phyloP scores from a whole-genome alignment of 306 rosid genomes.

The Pueraria montana region DNA sequence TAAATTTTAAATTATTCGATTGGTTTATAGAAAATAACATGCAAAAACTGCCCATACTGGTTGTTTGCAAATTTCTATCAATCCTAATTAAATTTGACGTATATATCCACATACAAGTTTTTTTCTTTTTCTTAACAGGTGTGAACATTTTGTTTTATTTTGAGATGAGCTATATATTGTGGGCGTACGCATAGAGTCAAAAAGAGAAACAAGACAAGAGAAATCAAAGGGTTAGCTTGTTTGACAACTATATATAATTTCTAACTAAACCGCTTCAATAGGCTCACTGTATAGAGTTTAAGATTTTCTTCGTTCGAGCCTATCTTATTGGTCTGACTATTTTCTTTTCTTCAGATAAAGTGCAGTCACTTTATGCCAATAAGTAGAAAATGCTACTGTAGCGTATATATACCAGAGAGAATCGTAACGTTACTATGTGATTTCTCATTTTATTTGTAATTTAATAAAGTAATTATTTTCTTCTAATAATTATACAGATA shows the following conservation, averaged over 20 bases:
- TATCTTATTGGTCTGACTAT: constrained; percentile 8
- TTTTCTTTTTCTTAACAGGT: not conserved
- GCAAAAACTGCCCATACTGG: not conserved
- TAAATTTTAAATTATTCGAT: not conserved
- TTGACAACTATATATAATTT: constrained; percentile 43
- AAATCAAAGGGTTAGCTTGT: constrained; percentile 39
- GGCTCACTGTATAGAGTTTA: constrained; percentile 14
- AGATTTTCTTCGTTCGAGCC: constrained; percentile 24
- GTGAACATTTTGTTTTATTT: constrained; percentile 14
- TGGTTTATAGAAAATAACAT: not conserved
- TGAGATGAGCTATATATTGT: constrained; percentile 6
- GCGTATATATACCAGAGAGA: constrained; percentile 28
- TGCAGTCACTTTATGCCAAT: constrained; percentile 50
- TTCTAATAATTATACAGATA: too few relatives aligned
- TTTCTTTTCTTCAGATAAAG: constrained; percentile 41
- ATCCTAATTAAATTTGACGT: not conserved
- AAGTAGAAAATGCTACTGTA: constrained; percentile 35
- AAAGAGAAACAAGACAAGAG: constrained; percentile 24
- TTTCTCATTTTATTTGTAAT: not conserved
- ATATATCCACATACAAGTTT: not conserved
- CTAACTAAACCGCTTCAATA: constrained; percentile 38
- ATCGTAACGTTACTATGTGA: not conserved
- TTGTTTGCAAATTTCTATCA: not conserved
- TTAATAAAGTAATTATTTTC: too few relatives aligned
- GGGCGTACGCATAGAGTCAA: constrained; percentile 33